phyloP scores from a whole-genome alignment of 2,329 filamentous ascomycete species.

The Dactylellina cionopaga region DNA sequence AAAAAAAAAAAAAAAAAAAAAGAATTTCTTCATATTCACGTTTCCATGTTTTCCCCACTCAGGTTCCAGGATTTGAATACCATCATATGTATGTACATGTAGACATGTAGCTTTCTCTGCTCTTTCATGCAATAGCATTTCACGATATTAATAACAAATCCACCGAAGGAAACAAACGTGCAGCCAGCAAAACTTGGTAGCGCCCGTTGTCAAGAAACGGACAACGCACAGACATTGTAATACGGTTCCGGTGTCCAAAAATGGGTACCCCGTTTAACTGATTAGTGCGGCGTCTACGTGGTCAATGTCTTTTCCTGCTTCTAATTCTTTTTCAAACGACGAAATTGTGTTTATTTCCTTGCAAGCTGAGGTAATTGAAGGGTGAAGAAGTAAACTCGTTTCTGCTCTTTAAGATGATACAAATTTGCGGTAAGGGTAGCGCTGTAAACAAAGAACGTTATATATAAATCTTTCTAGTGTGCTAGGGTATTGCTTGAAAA shows the following conservation, averaged over 20 bases:
- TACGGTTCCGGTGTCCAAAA: too few species aligned
- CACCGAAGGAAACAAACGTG: not conserved
- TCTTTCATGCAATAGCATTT: too few species aligned
- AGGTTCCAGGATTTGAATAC: too few species aligned
- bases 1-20: too few species aligned
- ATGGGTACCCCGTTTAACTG: too few species aligned
- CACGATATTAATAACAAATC: too few species aligned
- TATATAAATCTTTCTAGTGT: not conserved
- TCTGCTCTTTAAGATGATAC: conserved; percentile 7
- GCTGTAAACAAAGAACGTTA: conserved; percentile 14
- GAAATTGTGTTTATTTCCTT: not conserved
- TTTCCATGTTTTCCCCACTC: too few species aligned
- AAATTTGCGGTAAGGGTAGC: not conserved
- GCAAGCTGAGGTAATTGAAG: conserved; percentile 8
- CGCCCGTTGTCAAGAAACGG: not conserved
- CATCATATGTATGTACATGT: too few species aligned
- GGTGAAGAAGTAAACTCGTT: not conserved
- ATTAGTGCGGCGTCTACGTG: conserved; percentile 17
- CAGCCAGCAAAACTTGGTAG: not conserved
- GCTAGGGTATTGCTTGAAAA: conserved; percentile 50
- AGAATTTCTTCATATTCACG: too few species aligned
- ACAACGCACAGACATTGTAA: conserved; percentile 31
- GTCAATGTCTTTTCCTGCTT: too few species aligned
- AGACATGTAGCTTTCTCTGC: too few species aligned
- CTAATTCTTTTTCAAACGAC: too few species aligned